phyloP scores from a whole-genome alignment of 2,329 filamentous ascomycete genomes.

The Sarocladium brachiariae region DNA sequence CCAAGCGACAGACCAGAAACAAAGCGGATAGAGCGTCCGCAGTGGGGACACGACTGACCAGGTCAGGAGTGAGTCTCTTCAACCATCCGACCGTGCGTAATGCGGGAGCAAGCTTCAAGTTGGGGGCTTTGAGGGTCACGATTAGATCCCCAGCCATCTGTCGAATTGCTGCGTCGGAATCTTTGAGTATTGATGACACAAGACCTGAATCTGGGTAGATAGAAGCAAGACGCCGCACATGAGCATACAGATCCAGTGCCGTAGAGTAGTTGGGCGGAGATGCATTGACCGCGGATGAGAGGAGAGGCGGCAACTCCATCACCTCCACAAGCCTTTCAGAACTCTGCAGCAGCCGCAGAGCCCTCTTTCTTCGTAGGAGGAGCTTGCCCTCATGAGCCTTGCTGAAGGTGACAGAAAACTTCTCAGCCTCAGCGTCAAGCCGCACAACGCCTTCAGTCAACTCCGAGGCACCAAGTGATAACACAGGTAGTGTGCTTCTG shows the following conservation, averaged over 20 bases:
- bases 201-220: conserved; percentile 76
- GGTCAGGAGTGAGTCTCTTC: conserved; percentile 75
- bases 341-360: conserved; percentile 76
- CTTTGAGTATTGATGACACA: conserved; percentile 62
- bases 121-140: conserved; percentile 64
- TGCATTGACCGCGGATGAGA: conserved; percentile 69
- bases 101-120: conserved; percentile 80
- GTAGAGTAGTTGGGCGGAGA: conserved; percentile 73
- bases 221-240: conserved; percentile 78
- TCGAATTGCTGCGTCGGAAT: conserved; percentile 83
- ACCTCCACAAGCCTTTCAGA: conserved; percentile 86
- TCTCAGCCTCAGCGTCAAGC: conserved; percentile 70
- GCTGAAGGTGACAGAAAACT: conserved; percentile 78
- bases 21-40: conserved; percentile 73
- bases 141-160: conserved; percentile 84
- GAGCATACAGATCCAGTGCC: conserved; percentile 85
- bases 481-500: conserved; percentile 59
- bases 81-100: conserved; percentile 91
- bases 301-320: conserved; percentile 77
- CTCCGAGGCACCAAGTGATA: conserved; percentile 59
- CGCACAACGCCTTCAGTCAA: conserved; percentile 68
- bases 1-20: conserved; percentile 80
- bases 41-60: conserved; percentile 32
- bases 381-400: conserved; percentile 63
- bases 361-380: conserved; percentile 67